Conservation (phyloP, 2,329 filamentous ascomycete genomes). For the Pseudocercospora fuligena region DNA sequence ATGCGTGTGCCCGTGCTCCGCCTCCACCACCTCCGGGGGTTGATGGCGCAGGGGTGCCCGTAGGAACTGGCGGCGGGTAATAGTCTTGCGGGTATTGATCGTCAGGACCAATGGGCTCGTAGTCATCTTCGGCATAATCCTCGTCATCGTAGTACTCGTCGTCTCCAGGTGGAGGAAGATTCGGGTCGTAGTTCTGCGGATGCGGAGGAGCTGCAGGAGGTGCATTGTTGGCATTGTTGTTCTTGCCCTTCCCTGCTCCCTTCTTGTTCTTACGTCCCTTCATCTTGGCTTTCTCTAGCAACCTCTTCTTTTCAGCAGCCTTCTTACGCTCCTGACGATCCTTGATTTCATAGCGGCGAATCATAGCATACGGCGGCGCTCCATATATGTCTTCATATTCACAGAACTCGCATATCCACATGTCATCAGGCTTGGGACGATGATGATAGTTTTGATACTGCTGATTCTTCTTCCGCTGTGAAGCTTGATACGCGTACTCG, state of each 20-base stretch:
- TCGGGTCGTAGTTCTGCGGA: slow-evolving; percentile 37
- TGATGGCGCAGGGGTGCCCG: slow-evolving; percentile 22
- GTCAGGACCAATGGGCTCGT: slow-evolving; percentile 35
- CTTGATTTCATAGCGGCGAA: slow-evolving; percentile 92
- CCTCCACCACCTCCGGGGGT: slow-evolving; percentile 18
- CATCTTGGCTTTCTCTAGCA: slow-evolving; percentile 91
- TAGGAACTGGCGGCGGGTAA: slow-evolving; percentile 34
- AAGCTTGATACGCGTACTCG: slow-evolving; percentile 75
- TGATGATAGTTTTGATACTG: slow-evolving; percentile 77
- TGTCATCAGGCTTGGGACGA: slow-evolving; percentile 71
- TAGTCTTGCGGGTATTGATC: slow-evolving; percentile 33
- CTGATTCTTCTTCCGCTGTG: slow-evolving; percentile 76
- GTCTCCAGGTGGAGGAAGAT: slow-evolving; percentile 36
- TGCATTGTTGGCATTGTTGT: slow-evolving; percentile 32
- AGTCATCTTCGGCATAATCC: slow-evolving; percentile 36
- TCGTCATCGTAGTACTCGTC: slow-evolving; percentile 42
- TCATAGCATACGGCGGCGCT: slow-evolving; percentile 79
- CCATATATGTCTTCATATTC: slow-evolving; percentile 97
- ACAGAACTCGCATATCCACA: slow-evolving; percentile 98
- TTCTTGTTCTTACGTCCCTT: slow-evolving; percentile 92
- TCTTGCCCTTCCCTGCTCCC: slow-evolving; percentile 63
- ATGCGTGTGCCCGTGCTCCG: slow-evolving; percentile 22
- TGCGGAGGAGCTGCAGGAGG: slow-evolving; percentile 27
- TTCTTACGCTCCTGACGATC: slow-evolving; percentile 83
- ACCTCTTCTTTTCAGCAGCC: slow-evolving; percentile 80